Evolutionary conservation across 2,329 filamentous ascomycete genomes (phyloP).

Genomic region (Aspergillus sp.): DNA sequence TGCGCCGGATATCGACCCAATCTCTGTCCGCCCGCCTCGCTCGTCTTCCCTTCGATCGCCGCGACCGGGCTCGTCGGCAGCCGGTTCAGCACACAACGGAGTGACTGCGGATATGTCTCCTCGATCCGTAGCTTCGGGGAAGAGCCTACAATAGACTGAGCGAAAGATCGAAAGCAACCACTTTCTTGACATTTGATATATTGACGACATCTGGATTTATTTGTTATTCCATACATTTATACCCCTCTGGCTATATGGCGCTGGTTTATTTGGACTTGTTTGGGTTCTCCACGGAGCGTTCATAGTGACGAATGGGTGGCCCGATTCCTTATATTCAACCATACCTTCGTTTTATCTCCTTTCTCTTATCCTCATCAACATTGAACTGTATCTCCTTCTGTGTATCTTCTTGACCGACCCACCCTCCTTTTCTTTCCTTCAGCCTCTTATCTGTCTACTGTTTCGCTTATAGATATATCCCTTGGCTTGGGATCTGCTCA

Average conservation of each 20-base stretch:
- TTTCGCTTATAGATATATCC: constrained; percentile 6
- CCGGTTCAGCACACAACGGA: constrained; percentile 8
- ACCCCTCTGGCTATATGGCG: constrained; percentile 17
- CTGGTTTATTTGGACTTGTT: constrained; percentile 13
- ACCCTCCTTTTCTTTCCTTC: not conserved
- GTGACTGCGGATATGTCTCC: constrained; percentile 8
- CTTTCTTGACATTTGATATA: constrained; percentile 1
- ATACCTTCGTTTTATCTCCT: constrained; percentile 7
- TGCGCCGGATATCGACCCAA: constrained; percentile 30
- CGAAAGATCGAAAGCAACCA: constrained; percentile 1
- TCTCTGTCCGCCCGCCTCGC: constrained; percentile 33
- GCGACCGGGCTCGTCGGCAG: constrained; percentile 10
- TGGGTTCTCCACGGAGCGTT: constrained; percentile 1
- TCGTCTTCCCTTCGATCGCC: constrained; percentile 36
- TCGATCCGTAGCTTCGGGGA: constrained; percentile 12
- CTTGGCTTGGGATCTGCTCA: not conserved
- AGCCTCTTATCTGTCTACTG: constrained; percentile 3
- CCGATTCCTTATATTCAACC: constrained; percentile 1
- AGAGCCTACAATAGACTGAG: too few relatives aligned
- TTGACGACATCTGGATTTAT: not conserved
- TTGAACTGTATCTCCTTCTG: constrained; percentile 7
- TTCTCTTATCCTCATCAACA: not conserved
- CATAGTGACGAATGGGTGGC: constrained; percentile 2
- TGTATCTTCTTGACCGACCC: constrained; percentile 10
- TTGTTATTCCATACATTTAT: constrained; percentile 10